These are phyloP conservation scores for Fragilariopsis cylindrus DNA, from an alignment of 108 stramenopile species.

Conservation along the genomic window DNA sequence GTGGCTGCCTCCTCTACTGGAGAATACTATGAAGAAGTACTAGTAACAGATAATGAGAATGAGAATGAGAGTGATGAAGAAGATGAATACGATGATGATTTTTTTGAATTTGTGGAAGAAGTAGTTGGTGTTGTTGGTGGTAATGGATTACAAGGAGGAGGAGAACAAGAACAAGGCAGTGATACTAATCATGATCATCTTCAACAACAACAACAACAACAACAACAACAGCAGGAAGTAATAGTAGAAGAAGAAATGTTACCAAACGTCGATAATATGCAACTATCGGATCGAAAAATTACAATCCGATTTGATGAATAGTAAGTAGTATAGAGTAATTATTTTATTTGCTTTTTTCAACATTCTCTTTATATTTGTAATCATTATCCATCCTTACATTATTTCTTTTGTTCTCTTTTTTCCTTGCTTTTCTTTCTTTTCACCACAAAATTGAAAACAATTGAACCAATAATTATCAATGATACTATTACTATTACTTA, in stretches of 20 bases:
- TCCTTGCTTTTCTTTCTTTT: not conserved
- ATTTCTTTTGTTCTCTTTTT: not conserved
- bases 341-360: too few species aligned
- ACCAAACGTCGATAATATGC: not conserved
- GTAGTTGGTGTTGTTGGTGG: not conserved
- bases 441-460: conserved; percentile 2
- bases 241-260: not conserved
- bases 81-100: conserved; percentile 14
- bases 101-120: conserved; percentile 9
- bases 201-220: too few species aligned
- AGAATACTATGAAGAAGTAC: not conserved
- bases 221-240: too few species aligned
- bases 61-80: not conserved
- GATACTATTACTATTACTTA: not conserved
- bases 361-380: too few species aligned
- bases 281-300: conserved; percentile 22
- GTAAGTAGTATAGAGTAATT: too few species aligned
- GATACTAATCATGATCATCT: not conserved
- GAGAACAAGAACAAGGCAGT: not conserved
- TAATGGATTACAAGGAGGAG: too few species aligned
- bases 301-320: conserved; percentile 40
- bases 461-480: not conserved
- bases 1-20: not conserved
- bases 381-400: not conserved
- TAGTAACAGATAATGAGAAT: conserved; percentile 23